A percentile compares a stretch with the other conserved stretches of the same genome.
These are phyloP conservation scores for Eremothecium gossypii DNA, from an alignment of 1,139 yeast species.

Conservation along the genomic window DNA sequence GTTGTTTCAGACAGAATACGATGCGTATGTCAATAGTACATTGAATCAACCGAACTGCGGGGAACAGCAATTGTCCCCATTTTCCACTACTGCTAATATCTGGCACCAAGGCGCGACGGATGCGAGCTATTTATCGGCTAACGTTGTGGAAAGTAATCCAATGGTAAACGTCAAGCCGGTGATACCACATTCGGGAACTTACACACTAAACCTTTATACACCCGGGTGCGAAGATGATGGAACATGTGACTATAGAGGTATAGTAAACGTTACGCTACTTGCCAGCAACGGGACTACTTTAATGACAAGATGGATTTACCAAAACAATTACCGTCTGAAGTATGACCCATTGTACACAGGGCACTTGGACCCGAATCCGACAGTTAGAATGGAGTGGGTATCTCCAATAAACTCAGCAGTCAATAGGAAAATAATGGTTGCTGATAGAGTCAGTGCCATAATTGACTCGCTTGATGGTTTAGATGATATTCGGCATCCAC, in stretches of 20 bases:
- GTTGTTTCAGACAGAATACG: constrained; percentile 54
- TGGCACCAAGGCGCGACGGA: constrained; percentile 24
- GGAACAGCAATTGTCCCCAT: constrained; percentile 28
- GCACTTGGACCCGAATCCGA: constrained; percentile 50
- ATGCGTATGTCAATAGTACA: constrained; percentile 66
- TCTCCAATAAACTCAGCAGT: constrained; percentile 28
- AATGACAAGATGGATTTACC: constrained; percentile 43
- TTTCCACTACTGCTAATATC: constrained; percentile 28
- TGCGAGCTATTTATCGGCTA: constrained; percentile 32
- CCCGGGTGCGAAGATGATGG: constrained; percentile 75
- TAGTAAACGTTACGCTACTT: constrained; percentile 64
- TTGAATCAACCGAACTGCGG: constrained; percentile 60
- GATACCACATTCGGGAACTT: constrained; percentile 64
- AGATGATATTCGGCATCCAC: constrained; percentile 28
- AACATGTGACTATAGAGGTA: constrained; percentile 64
- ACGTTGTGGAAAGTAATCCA: constrained; percentile 25
- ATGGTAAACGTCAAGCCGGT: constrained; percentile 58
- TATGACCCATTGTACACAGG: constrained; percentile 75
- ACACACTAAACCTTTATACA: constrained; percentile 62
- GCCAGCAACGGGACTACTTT: constrained; percentile 37
- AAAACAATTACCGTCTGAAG: constrained; percentile 70
- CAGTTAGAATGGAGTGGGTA: constrained; percentile 39
- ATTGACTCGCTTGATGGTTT: constrained; percentile 43
- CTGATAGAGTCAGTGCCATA: constrained; percentile 56
- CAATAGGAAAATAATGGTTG: constrained; percentile 44